Percentiles rank a stretch among this genome's conserved stretches.
Conservation (phyloP, 1,284 basidiomycete species). For the Pseudozyma sp. region DNA sequence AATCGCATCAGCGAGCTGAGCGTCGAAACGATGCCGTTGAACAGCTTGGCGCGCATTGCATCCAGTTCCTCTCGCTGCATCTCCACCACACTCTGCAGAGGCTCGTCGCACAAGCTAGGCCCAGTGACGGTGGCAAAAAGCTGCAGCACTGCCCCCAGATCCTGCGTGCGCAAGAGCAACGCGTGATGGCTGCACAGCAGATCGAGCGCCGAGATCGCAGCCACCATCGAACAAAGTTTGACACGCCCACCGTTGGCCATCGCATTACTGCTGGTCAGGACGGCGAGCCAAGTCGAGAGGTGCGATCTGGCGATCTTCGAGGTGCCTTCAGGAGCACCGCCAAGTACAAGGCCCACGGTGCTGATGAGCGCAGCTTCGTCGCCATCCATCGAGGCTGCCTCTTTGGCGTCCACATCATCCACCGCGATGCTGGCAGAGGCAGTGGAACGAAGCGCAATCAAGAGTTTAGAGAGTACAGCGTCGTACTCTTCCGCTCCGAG, state of each 20-base stretch:
- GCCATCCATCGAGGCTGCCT: constrained; percentile 9
- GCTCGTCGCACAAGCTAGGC: constrained; percentile 29
- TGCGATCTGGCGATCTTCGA: constrained; percentile 31
- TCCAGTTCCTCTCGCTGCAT: neutral
- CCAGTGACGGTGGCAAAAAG: constrained; percentile 24
- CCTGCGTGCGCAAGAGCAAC: constrained; percentile 38
- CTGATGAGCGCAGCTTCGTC: constrained; percentile 21
- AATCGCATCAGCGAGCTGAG: constrained; percentile 46
- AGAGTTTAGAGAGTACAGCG: constrained; percentile 6
- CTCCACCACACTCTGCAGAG: neutral
- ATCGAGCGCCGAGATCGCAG: constrained; percentile 19
- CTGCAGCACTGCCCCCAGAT: constrained; percentile 27
- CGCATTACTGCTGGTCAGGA: constrained; percentile 5
- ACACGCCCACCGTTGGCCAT: neutral
- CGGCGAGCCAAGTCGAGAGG: constrained; percentile 37
- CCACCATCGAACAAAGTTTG: constrained; percentile 11
- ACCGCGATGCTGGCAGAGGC: neutral
- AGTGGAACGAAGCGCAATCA: constrained; percentile 4
- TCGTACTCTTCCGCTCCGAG: constrained; percentile 19
- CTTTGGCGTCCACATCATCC: neutral
- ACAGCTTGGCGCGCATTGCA: constrained; percentile 16
- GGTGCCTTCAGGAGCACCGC: constrained; percentile 41
- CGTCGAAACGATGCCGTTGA: constrained; percentile 23
- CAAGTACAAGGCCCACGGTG: constrained; percentile 34
- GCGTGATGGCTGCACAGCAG: constrained; percentile 39